phyloP scores from a whole-genome alignment of 1,284 basidiomycete species.

The Psilocybe mexicana region DNA sequence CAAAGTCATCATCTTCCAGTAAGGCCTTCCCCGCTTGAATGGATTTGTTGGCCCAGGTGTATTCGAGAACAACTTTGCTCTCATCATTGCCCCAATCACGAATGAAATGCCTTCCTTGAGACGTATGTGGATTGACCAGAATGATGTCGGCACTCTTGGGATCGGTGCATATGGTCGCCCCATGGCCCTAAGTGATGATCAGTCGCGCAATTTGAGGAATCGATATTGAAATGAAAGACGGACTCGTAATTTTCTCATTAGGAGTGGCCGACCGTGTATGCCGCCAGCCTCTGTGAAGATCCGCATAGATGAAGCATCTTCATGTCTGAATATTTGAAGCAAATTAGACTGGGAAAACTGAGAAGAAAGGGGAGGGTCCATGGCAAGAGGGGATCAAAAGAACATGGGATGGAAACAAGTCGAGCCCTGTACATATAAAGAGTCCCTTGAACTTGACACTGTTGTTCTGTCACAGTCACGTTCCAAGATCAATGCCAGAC shows the following conservation, averaged over 20 bases:
- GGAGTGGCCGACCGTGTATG: conserved; percentile 46
- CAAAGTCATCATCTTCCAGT: conserved; percentile 54
- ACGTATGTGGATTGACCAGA: conserved; percentile 52
- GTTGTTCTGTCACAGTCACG: conserved; percentile 5
- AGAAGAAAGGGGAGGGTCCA: conserved; percentile 21
- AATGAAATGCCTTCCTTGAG: conserved; percentile 53
- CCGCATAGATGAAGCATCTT: conserved; percentile 30
- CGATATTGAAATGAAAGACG: conserved; percentile 6
- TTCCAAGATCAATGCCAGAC: neutral
- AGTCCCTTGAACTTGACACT: neutral
- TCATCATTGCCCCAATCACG: conserved; percentile 54
- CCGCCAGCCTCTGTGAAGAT: conserved; percentile 55
- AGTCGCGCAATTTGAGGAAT: conserved; percentile 3
- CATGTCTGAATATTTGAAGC: conserved; percentile 30
- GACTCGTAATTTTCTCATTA: conserved; percentile 55
- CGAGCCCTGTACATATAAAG: neutral
- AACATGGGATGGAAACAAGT: neutral
- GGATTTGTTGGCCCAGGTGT: conserved; percentile 45
- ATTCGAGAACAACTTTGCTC: conserved; percentile 49
- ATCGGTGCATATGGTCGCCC: conserved; percentile 49
- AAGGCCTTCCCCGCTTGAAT: conserved; percentile 42
- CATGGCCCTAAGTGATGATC: conserved; percentile 42
- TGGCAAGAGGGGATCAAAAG: neutral
- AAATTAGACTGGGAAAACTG: conserved; percentile 13
- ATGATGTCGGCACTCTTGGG: conserved; percentile 53